Percentiles rank a stretch among this genome's conserved stretches.
Evolutionary conservation across 139 green algal species (phyloP).

Genomic region (Coccomyxa sp.): DNA sequence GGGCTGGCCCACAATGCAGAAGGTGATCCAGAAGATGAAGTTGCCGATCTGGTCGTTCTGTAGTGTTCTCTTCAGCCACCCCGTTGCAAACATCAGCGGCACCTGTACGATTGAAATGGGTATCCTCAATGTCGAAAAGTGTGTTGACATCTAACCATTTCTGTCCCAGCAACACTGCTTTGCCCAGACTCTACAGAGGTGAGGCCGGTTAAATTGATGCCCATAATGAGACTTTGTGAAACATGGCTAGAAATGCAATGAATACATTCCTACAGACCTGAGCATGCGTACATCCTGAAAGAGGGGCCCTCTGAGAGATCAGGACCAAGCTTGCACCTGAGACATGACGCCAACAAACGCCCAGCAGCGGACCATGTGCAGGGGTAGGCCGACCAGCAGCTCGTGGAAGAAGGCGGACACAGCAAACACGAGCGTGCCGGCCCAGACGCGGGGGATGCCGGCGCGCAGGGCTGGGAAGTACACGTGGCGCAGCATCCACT

Average conservation of each 20-base stretch:
- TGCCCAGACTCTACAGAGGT: background rate
- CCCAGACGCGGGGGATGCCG: conserved; percentile 24
- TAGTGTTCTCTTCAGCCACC: conserved; percentile 47
- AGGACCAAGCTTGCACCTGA: background rate
- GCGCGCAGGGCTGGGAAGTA: conserved; percentile 73
- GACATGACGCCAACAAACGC: conserved; percentile 79
- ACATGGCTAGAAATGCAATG: too few species aligned
- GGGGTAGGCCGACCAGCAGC: conserved; percentile 79
- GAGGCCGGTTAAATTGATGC: too few species aligned
- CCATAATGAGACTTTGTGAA: too few species aligned
- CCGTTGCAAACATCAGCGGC: conserved; percentile 64
- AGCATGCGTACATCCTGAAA: background rate
- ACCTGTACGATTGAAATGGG: conserved; percentile 40
- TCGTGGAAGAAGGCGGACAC: conserved; percentile 74
- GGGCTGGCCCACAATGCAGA: conserved; percentile 91
- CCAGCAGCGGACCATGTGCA: conserved; percentile 76
- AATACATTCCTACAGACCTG: too few species aligned
- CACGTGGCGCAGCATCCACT: conserved; percentile 89
- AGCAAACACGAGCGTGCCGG: conserved; percentile 17
- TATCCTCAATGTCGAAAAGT: too few species aligned
- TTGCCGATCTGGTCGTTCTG: conserved; percentile 62
- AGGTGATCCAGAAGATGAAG: conserved; percentile 85
- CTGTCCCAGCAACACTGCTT: background rate
- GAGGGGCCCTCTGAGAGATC: background rate
- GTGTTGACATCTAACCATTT: too few species aligned